Evolutionary conservation across 2,329 filamentous ascomycete genomes (phyloP), one percentile per base, ranked within the genome.

Genomic region (Aulographum hederae): DNA sequence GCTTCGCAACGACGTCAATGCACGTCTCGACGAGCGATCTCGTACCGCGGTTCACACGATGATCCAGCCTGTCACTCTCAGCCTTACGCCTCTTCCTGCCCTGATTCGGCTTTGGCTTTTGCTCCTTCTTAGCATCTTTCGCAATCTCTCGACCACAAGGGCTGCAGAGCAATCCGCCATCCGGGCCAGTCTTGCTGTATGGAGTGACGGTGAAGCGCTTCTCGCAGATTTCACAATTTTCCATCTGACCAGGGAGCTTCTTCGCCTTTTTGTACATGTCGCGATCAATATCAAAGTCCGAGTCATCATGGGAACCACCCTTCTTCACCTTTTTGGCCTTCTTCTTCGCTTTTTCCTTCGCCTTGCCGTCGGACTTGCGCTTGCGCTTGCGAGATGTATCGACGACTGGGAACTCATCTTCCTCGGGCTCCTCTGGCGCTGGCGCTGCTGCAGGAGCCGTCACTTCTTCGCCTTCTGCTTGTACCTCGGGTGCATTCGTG

Each of bases 161-260:
- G 3, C 65, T 64, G 48, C 86, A 95, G 2, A 94, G 61, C n/a
- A 95, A 60, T 12, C 82, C 82, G 3, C 85, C 85, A n/a, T 77
- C 64, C 1, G 80, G 78, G 1, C 79, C 82, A 18, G 74, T 68
- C 40, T 82, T 77, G 38, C 78, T 84, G 56, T 94, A 94, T 1
- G 81, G 68, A 0, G 86, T 94, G 28, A 95, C 85, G 0, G 82
- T 93, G 47, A 95, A 95, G 23, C 84, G 73, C 50, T 89, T 92
- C 27, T 67, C 65, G 51, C 86, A 95, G 3, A 74, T 57, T 38
- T 79, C 82, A 48, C 86, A 95, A 41, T 93, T 85, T 39, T 79
- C 82, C 46, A 86, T 69, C 51, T 95, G 86, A 2, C 81, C 84
- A 2, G 82, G 79, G n/a, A 75, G 50, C 2, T 74, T 73, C 19